Conservation (phyloP, 192 early-diverging fungal genomes). For the Backusella westeae region DNA sequence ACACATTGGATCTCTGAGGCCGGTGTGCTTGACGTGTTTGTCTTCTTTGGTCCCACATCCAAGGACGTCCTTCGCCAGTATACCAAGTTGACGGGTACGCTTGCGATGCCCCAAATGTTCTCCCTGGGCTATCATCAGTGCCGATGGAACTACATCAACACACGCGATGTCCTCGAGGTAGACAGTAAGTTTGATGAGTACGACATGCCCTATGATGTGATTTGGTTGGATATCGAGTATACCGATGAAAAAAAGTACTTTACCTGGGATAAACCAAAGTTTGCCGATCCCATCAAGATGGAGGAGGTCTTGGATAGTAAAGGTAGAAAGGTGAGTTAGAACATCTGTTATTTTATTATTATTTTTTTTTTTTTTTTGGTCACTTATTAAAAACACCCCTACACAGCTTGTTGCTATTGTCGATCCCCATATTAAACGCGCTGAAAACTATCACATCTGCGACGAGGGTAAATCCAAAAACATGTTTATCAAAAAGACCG, state of each 20-base stretch:
- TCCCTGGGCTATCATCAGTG: conserved; percentile 95
- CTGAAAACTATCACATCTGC: conserved; percentile 69
- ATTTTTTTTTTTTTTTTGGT: neutral
- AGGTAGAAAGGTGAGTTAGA: conserved; percentile 66
- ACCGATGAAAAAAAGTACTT: conserved; percentile 98
- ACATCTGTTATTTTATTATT: neutral
- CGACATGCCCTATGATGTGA: conserved; percentile 95
- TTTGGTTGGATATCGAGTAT: conserved; percentile 99
- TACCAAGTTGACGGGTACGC: conserved; percentile 73
- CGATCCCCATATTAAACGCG: conserved; percentile 96
- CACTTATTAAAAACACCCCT: no score
- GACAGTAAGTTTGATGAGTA: conserved; percentile 85
- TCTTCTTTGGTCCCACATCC: conserved; percentile 72
- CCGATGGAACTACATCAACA: conserved; percentile 97
- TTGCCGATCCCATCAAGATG: conserved; percentile 85
- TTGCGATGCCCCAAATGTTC: conserved; percentile 85
- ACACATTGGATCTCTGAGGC: conserved; percentile 97
- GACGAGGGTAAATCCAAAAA: conserved; percentile 74
- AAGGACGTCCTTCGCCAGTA: conserved; percentile 73
- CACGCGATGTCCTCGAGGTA: conserved; percentile 84
- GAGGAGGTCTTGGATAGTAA: conserved; percentile 68
- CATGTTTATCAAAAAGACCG: conserved; percentile 77
- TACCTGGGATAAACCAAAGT: conserved; percentile 94
- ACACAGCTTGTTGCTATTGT: conserved; percentile 85
- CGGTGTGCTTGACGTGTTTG: conserved; percentile 85